Conservation (phyloP, 2,329 filamentous ascomycete species). For the Paramyrothecium sp. region DNA sequence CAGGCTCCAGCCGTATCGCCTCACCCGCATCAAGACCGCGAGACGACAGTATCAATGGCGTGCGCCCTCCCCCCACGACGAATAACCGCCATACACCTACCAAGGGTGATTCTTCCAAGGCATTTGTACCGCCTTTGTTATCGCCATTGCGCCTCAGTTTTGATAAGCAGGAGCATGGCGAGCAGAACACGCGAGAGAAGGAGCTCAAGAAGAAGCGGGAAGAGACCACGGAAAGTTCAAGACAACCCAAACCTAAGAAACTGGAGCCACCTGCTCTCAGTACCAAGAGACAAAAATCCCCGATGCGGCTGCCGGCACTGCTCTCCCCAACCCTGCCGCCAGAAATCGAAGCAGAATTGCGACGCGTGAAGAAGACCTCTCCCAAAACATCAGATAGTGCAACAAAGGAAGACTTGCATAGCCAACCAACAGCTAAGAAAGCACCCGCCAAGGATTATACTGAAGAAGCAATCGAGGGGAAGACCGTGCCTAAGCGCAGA, state of each 20-base stretch:
- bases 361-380: constrained; percentile 26
- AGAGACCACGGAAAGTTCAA: constrained; percentile 24
- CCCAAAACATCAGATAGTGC: constrained; percentile 9
- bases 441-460: constrained; percentile 21
- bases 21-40: constrained; percentile 38
- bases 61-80: constrained; percentile 27
- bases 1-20: constrained; percentile 21
- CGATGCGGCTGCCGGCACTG: constrained; percentile 43
- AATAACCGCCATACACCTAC: constrained; percentile 34
- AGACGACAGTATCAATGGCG: constrained; percentile 41
- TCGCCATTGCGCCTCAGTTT: constrained; percentile 50
- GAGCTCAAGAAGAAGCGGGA: constrained; percentile 31
- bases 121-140: constrained; percentile 48
- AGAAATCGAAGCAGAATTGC: constrained; percentile 42
- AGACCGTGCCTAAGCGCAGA: constrained; percentile 18
- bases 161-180: constrained; percentile 33
- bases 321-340: constrained; percentile 57
- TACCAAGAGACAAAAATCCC: constrained; percentile 36
- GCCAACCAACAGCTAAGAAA: constrained; percentile 18
- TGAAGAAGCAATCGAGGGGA: constrained; percentile 29
- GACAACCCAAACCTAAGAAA: constrained; percentile 26
- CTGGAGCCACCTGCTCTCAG: constrained; percentile 20
- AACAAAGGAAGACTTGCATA: neutral
- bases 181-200: constrained; percentile 17
- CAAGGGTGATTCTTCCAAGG: constrained; percentile 37